Conservation (phyloP, 202 grass and related monocot genomes). For the Zizania palustris region DNA sequence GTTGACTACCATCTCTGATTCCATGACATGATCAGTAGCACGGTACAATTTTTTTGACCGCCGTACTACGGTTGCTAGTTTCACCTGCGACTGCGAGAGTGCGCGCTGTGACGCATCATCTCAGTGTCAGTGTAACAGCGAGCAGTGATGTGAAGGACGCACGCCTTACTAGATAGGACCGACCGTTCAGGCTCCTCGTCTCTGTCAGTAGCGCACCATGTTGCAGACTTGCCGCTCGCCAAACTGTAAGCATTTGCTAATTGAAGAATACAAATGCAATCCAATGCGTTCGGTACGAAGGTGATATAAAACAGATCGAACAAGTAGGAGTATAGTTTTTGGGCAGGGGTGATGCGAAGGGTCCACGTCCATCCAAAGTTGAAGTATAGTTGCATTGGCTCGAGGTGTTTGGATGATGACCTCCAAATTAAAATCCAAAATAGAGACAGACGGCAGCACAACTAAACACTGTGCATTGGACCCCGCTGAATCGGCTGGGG, state of each 20-base stretch:
- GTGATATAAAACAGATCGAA: not conserved
- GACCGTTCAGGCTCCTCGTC: not conserved
- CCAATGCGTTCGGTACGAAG: not conserved
- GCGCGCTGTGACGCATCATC: conserved; percentile 2
- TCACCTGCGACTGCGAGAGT: not conserved
- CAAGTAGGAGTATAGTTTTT: not conserved
- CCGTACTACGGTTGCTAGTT: not conserved
- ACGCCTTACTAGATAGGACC: not conserved
- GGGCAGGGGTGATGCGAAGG: not conserved
- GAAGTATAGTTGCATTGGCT: not conserved
- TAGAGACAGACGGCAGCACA: no score
- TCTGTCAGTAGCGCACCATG: not conserved
- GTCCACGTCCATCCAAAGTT: not conserved
- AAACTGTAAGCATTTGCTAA: not conserved
- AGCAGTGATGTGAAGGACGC: not conserved
- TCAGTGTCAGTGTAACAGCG: not conserved
- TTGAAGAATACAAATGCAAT: not conserved
- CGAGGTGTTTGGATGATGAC: conserved; percentile 2
- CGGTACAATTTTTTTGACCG: conserved; percentile 10
- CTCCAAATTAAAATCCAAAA: not conserved
- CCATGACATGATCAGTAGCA: not conserved
- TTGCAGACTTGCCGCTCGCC: not conserved
- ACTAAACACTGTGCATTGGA: not conserved
- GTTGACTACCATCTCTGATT: conserved; percentile 20
- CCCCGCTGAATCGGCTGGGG: not conserved